Evolutionary conservation across 768 basidiomycete genomes (phyloP), one percentile per base, ranked within the genome.

Genomic region (Leccinum variicolor): DNA sequence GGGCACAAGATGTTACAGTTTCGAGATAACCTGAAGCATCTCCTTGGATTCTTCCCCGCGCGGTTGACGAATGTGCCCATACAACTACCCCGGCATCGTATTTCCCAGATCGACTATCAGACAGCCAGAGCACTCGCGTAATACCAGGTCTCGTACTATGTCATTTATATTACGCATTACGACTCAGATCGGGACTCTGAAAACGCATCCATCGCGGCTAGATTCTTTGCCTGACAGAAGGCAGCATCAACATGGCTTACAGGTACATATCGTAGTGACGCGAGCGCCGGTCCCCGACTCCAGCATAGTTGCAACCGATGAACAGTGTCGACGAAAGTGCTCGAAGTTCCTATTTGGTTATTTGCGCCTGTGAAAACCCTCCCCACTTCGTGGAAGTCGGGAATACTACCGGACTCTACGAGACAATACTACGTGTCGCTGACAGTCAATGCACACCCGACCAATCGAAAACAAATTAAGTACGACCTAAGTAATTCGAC

Each of bases 391-490:
- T 13, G 31, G 31, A 31, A 31, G 31, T 31, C 31, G 11, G 31
- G 5, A 11, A 31, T 19, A 55, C 28, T 55, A 41, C 26, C 9
- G 21, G 50, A 52, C 34, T 52, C 34, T 43, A 43, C 25, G 25
- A 53, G 39, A 52, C 36, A 41, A 41, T 26, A 52, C 45, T 52
- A 46, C 15, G 14, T 29, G 43, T 23, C 21, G 45, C 7, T 31
- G 28, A 28, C 48, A 13, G 41, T 29, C 47, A 28, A 28, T 31
- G 43, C 26, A 28, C 17, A 28, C 51, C 33, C 33, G 23, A 50
- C 58, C 52, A 52, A 57, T 57, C 39, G 49, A 59, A 55, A 58
- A 61, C 58, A 55, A 54, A 66, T 69, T 69, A 66, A 65, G 26
- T 31, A 56, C 41, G 25, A 60, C 33, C 54, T 59, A 68, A 66